Conservation (phyloP, 257 asterid species). For the Leonotis leonurus region DNA sequence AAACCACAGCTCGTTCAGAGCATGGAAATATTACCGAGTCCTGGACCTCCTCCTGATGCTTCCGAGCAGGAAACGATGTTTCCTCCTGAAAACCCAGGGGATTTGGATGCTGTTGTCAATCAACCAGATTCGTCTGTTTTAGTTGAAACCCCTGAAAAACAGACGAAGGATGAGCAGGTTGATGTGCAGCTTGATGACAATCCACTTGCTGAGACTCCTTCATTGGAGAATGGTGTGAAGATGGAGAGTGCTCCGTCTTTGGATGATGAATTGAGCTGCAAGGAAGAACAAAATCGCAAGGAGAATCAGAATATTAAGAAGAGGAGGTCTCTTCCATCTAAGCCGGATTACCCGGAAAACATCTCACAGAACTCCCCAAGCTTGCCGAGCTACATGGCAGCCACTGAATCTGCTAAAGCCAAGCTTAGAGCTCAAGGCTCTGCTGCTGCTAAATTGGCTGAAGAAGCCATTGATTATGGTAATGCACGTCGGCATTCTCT, state of each 20-base stretch:
- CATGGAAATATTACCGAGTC: conserved; percentile 20
- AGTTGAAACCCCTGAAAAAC: conserved; percentile 20
- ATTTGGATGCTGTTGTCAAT: conserved; percentile 21
- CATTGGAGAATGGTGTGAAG: conserved; percentile 38
- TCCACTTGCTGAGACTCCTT: conserved; percentile 34
- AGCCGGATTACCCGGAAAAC: conserved; percentile 64
- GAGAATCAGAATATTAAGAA: conserved; percentile 55
- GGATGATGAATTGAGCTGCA: conserved; percentile 38
- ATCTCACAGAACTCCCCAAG: conserved; percentile 56
- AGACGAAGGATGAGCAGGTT: conserved; percentile 30
- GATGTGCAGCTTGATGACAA: conserved; percentile 25
- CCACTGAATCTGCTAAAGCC: conserved; percentile 89
- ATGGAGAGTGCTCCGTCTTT: conserved; percentile 23
- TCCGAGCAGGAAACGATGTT: conserved; percentile 28
- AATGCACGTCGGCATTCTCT: conserved; percentile 70
- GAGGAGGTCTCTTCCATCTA: conserved; percentile 72
- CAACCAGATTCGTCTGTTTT: conserved; percentile 23
- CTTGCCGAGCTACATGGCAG: conserved; percentile 91
- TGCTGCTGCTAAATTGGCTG: conserved; percentile 33
- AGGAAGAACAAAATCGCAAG: conserved; percentile 49
- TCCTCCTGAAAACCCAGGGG: conserved; percentile 24
- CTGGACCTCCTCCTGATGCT: conserved; percentile 34
- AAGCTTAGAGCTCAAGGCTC: conserved; percentile 83
- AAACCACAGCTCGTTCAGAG: conserved; percentile 33
- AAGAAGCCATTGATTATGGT: conserved; percentile 49